A percentile compares a stretch with the other conserved stretches of the same genome.
These are phyloP conservation scores for Scheffersomyces stambukii DNA, from an alignment of 1,139 yeast species.

Conservation along the genomic window DNA sequence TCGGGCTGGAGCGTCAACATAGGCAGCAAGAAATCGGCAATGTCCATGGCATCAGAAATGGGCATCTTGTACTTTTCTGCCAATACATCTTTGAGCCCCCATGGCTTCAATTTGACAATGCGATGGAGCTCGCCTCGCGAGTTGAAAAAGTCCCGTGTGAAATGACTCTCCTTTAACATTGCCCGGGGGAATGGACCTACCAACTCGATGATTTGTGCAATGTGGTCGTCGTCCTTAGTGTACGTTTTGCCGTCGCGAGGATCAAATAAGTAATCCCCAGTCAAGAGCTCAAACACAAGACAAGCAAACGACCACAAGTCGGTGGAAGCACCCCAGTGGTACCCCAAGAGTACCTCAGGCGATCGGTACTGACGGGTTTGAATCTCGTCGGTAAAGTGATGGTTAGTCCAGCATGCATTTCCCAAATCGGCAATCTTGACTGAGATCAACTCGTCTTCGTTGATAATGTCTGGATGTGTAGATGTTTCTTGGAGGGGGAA, in stretches of 20 bases:
- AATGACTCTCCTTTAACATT: slow-evolving; percentile 41
- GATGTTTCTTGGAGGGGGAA: slow-evolving; percentile 7
- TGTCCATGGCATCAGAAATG: slow-evolving; percentile 48
- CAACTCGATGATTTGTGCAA: slow-evolving; percentile 46
- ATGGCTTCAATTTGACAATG: slow-evolving; percentile 49
- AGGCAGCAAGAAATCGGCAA: slow-evolving; percentile 64
- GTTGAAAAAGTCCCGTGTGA: slow-evolving; percentile 42
- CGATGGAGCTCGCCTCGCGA: slow-evolving; percentile 54
- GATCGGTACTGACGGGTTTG: slow-evolving; percentile 48
- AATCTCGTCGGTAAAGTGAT: slow-evolving; percentile 49
- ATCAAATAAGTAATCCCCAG: slow-evolving; percentile 48
- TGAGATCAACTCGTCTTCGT: slow-evolving; percentile 45
- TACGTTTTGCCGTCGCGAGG: slow-evolving; percentile 46
- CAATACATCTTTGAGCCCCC: slow-evolving; percentile 46
- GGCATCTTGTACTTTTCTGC: slow-evolving; percentile 60
- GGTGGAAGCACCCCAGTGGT: slow-evolving; percentile 49
- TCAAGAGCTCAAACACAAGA: slow-evolving; percentile 41
- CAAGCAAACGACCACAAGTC: slow-evolving; percentile 50
- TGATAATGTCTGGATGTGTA: slow-evolving; percentile 19
- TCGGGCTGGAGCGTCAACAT: slow-evolving; percentile 72
- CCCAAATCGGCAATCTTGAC: slow-evolving; percentile 51
- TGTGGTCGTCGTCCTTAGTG: slow-evolving; percentile 47
- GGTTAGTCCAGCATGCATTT: slow-evolving; percentile 47
- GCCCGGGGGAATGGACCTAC: slow-evolving; percentile 42
- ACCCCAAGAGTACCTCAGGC: slow-evolving; percentile 45